Evolutionary conservation across 148 eudicot genomes (phyloP).

Genomic region (Camellia lanceoleosa): DNA sequence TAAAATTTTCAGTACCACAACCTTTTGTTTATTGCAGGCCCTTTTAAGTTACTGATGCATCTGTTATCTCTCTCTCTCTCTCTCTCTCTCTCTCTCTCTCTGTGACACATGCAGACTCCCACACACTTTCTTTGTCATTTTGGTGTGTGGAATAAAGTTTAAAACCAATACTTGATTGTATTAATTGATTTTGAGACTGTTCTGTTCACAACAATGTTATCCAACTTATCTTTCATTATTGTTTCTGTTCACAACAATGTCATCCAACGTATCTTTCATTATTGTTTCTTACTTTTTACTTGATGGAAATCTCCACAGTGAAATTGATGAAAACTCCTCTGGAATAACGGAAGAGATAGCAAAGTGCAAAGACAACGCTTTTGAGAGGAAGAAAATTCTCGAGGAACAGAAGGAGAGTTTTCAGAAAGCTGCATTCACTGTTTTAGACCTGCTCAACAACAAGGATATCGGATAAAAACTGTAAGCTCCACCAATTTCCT

Average conservation of each 20-base stretch:
- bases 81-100: neutral
- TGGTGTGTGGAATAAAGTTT: neutral
- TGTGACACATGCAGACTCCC: neutral
- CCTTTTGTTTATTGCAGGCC: neutral
- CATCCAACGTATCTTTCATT: neutral
- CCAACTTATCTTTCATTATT: constrained; percentile 2
- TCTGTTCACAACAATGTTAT: neutral
- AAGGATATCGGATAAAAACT: constrained; percentile 34
- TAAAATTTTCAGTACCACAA: neutral
- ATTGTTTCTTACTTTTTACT: neutral
- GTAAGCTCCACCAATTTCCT: constrained; percentile 18
- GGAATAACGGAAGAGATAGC: constrained; percentile 66
- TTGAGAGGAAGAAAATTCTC: constrained; percentile 58
- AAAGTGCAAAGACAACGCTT: constrained; percentile 62
- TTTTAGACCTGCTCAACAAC: constrained; percentile 65
- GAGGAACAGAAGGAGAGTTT: constrained; percentile 69
- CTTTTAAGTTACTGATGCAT: neutral
- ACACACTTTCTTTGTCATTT: neutral
- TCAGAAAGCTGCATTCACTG: constrained; percentile 85
- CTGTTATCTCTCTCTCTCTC: constrained; percentile 1
- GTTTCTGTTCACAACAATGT: neutral
- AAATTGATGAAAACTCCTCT: constrained; percentile 59
- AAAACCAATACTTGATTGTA: neutral
- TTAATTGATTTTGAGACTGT: neutral
- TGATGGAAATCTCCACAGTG: constrained; percentile 38